phyloP scores from a whole-genome alignment of 2,329 filamentous ascomycete genomes.

The Sclerotinia trifoliorum region DNA sequence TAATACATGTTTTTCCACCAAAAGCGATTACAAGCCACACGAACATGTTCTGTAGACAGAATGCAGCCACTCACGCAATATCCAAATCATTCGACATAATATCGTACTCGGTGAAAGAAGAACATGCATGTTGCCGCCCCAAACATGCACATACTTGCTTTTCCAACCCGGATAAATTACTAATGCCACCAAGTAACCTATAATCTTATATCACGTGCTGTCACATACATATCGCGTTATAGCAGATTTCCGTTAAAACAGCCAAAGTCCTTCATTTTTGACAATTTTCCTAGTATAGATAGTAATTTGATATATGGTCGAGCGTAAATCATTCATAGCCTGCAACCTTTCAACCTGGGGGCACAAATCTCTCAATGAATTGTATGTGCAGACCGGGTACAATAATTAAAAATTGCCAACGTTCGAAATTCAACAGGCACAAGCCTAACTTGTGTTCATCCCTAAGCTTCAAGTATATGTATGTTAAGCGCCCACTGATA shows the following conservation, averaged over 20 bases:
- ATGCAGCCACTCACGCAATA: no score
- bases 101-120: no score
- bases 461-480: neutral
- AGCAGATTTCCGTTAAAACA: no score
- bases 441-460: neutral
- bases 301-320: neutral
- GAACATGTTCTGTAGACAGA: no score
- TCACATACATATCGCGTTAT: neutral
- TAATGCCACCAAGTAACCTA: no score
- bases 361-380: no score
- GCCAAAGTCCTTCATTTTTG: neutral
- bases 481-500: neutral
- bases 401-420: neutral
- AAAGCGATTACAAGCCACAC: no score
- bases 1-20: no score
- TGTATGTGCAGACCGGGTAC: neutral
- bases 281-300: neutral
- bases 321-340: neutral
- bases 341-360: no score
- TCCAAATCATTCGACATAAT: no score
- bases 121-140: no score
- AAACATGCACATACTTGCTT: neutral
- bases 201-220: neutral
- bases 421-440: neutral
- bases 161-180: rapidly evolving